Base-by-base conservation (phyloP, 208 protist species). In the Trypanosoma congolense region DNA sequence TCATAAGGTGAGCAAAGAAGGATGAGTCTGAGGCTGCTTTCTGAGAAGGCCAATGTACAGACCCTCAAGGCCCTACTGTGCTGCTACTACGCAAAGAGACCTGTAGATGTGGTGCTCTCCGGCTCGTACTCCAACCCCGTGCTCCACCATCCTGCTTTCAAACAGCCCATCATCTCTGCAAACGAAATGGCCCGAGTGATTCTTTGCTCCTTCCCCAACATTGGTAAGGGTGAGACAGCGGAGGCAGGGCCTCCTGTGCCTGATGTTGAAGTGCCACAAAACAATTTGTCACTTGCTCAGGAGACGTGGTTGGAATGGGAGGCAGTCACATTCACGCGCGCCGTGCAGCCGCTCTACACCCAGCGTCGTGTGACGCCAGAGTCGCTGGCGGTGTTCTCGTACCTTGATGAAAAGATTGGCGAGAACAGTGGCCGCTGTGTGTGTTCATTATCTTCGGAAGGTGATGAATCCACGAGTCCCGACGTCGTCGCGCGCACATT, bases 21-120 rank as follows among this genome's bases (percentile, higher is more conserved):
- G 42, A 71, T 62, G 58, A 54, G 52, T 22, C 19, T 73, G 6
- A 85, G 77, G 44, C 53, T 95, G 28, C 82, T 90, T 41, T 87
- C 87, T 1, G 87, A 94, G 53, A 88, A 87, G 67, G 87, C 87
- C 51, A 94, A 94, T 67, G 74, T 88, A 52, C 77, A 94, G 65
- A 81, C 87, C 38, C 75, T 94, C 40, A 91, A 94, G 75, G 74
- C 74, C 12, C 48, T 94, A 52, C 71, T 94, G 9, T 75, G 65
- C 45, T 80, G 77, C 28, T 46, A 74, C 49, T 73, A 79, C 56
- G 50, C 63, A 30, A 54, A 73, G 38, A 56, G 52, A 38, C 83
- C 80, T 12, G 65, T 92, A 26, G 75, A 86, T 65, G 72, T 94
- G 33, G 70, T 56, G 8, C 75, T 94, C 16, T 72, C 68, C 16